Evolutionary conservation across 495 filamentous ascomycete genomes (phyloP).

Genomic region (Cercophora newfieldiana): DNA sequence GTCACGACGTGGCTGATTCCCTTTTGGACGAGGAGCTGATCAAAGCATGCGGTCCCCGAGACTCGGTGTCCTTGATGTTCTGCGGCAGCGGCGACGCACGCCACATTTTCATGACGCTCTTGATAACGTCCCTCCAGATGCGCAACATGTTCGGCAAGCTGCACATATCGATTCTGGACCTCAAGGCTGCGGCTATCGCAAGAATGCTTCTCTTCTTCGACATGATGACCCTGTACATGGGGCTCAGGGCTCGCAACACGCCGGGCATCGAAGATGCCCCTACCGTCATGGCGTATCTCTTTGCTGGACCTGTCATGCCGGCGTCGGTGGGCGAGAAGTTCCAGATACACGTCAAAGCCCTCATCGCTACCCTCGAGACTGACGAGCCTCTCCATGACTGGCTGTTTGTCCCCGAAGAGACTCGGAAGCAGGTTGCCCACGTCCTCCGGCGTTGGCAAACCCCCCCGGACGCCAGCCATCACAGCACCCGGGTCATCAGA

Average conservation of each 20-base stretch:
- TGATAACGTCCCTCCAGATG: neutral
- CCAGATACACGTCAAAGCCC: too few species aligned
- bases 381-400: conserved; percentile 12
- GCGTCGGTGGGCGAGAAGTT: too few species aligned
- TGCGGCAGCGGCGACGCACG: conserved; percentile 37
- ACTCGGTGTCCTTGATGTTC: conserved; percentile 34
- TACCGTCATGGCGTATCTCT: neutral
- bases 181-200: conserved; percentile 33
- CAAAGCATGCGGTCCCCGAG: conserved; percentile 7
- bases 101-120: conserved; percentile 34
- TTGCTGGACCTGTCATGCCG: too few species aligned
- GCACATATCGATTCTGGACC: conserved; percentile 34
- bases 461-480: conserved; percentile 15
- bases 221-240: neutral
- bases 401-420: conserved; percentile 19
- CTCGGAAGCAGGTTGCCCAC: conserved; percentile 11
- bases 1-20: conserved; percentile 29
- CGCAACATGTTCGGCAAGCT: conserved; percentile 23
- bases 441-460: conserved; percentile 22
- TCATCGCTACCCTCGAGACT: neutral
- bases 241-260: neutral
- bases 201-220: neutral
- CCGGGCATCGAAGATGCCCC: neutral
- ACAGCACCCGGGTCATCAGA: conserved; percentile 23
- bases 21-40: conserved; percentile 26